Conservation (phyloP, 352 stramenopile species). For the Phytopythium montanum region DNA sequence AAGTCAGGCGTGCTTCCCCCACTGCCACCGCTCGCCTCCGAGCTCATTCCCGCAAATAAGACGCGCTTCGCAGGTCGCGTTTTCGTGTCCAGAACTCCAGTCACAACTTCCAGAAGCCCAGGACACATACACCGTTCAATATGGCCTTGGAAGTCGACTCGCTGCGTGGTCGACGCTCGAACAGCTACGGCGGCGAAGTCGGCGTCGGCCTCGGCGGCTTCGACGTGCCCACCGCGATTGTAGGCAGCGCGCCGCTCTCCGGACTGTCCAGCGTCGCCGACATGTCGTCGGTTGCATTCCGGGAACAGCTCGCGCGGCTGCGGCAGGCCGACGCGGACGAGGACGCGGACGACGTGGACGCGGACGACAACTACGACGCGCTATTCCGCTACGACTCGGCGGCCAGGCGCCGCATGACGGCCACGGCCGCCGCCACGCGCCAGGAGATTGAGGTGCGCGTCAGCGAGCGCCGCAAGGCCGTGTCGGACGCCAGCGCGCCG, state of each 20-base stretch:
- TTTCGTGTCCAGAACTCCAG: not conserved
- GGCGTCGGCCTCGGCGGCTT: slow-evolving; percentile 14
- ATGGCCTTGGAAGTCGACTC: not conserved
- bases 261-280: slow-evolving; percentile 2
- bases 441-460: slow-evolving; percentile 2
- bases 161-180: slow-evolving; percentile 4
- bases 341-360: slow-evolving; percentile 2
- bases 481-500: slow-evolving; percentile 3
- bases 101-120: not conserved
- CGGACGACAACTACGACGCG: slow-evolving; percentile 12
- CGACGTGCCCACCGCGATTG: slow-evolving; percentile 8
- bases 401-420: slow-evolving; percentile 16
- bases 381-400: slow-evolving; percentile 16
- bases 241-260: slow-evolving; percentile 16
- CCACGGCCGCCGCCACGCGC: slow-evolving; percentile 14
- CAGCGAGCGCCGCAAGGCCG: slow-evolving; percentile 10
- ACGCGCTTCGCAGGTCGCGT: not conserved
- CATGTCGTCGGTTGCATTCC: not conserved
- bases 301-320: not conserved
- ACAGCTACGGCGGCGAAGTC: slow-evolving; percentile 1
- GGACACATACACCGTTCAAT: not conserved
- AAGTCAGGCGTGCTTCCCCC: no score
- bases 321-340: not conserved
- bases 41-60: not conserved
- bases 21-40: no score